Evolutionary conservation across 1,284 basidiomycete genomes (phyloP), one percentile per base, ranked within the genome.

Genomic region (Coniophora puteana): DNA sequence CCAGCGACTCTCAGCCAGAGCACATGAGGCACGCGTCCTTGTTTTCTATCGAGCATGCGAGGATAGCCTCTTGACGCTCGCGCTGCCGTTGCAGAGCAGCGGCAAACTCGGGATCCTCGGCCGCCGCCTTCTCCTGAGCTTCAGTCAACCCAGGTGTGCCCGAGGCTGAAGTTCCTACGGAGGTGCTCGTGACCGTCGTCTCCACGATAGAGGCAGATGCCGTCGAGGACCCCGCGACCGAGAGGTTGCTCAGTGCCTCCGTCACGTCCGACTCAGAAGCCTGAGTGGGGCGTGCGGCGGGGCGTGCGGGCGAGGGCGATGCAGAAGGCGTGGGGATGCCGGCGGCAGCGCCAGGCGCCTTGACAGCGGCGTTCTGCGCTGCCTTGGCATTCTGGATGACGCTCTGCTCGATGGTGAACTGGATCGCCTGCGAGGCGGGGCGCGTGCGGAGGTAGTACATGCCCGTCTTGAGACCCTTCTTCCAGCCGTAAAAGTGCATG

Each of bases 401-500:
- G 27, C 69, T 78, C 65, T 84, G 85, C 62, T 96, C 93, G 48
- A 99, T 83, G 11, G 96, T 99, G 73, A 99, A 99, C 71, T 99
- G 93, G 66, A 96, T 94, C 28, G 96, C 96, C 58, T 93, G 86
- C 21, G 93, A 90, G 8, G 94, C 93, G 2, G 96, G 92, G 41
- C 90, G 80, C 31, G 96, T 98, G 43, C 96, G 84, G 38, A 99
- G 78, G 69, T 99, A 98, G 72, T 91, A 92, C 86, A 93, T 93
- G 52, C 93, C 96, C 0, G 96, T 99, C 83, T 99, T 99, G 59
- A 99, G 72, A 21, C 96, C 96, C 68, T 92, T 92, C 80, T 96
- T 96, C 96, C 95, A 99, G 18, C 94, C 96, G 65, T 99, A 98
- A 71, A 99, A 99, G 72, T 99, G 96, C 95, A 98, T 99, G 53